phyloP scores from a whole-genome alignment of 2,329 filamentous ascomycete species.

The Pseudopyrenochaeta lycopersici region DNA sequence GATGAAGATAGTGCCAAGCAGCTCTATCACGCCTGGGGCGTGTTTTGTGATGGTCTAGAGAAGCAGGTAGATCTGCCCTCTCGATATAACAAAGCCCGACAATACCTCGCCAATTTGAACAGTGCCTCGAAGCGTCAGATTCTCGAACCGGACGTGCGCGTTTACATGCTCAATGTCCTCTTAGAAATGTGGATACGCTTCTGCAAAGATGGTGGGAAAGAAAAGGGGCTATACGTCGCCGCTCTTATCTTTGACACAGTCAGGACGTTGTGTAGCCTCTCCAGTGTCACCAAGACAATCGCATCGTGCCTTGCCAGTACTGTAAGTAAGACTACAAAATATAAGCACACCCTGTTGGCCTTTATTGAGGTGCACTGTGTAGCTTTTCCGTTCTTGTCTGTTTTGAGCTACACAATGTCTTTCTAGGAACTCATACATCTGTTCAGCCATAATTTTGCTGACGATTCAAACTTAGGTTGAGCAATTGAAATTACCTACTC shows the following conservation, averaged over 20 bases:
- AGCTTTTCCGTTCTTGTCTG: too few relatives aligned
- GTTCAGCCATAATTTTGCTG: too few relatives aligned
- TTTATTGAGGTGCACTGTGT: too few relatives aligned
- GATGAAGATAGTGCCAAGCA: constrained; percentile 53
- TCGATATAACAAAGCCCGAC: constrained; percentile 60
- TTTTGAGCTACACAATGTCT: too few relatives aligned
- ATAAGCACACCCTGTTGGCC: too few relatives aligned
- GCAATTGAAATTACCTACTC: constrained; percentile 49
- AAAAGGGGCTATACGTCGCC: constrained; percentile 41
- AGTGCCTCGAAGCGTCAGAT: constrained; percentile 50
- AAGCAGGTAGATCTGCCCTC: constrained; percentile 54
- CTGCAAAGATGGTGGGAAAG: constrained; percentile 40
- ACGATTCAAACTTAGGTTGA: constrained; percentile 19
- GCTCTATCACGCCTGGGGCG: constrained; percentile 57
- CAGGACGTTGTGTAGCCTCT: constrained; percentile 36
- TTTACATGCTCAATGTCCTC: constrained; percentile 61
- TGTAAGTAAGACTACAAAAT: constrained; percentile 9
- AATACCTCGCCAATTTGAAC: constrained; percentile 57
- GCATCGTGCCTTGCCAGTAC: constrained; percentile 44
- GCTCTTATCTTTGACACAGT: constrained; percentile 45
- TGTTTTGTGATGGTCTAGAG: constrained; percentile 57
- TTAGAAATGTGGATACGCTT: constrained; percentile 58
- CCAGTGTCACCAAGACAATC: constrained; percentile 41
- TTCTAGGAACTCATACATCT: too few relatives aligned
- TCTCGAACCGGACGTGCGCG: constrained; percentile 56